A percentile compares a stretch with the other conserved stretches of the same genome.
These are phyloP conservation scores for Macadamia tetraphylla DNA, from an alignment of 164 flowering plant species.

Conservation along the genomic window DNA sequence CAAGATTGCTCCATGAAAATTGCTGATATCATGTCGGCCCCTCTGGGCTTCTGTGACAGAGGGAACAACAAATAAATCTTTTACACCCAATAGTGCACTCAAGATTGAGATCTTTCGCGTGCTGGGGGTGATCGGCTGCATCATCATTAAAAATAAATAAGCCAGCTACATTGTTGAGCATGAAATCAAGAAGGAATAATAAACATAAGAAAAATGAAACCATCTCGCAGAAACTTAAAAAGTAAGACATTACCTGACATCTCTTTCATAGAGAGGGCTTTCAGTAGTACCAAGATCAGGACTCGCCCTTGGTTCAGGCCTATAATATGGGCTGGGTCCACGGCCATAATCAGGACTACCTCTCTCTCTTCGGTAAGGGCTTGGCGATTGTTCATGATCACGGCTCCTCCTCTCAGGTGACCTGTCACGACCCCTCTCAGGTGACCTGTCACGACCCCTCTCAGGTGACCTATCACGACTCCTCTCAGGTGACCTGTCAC, in stretches of 20 bases:
- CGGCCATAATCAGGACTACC: conserved; percentile 88
- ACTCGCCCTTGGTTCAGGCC: conserved; percentile 30
- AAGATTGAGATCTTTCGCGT: conserved; percentile 19
- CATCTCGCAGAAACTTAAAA: not conserved
- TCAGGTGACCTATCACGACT: too few species aligned
- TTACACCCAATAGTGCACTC: not conserved
- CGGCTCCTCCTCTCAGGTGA: conserved; percentile 37
- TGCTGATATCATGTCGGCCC: too few species aligned
- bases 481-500: too few species aligned
- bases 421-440: conserved; percentile 39
- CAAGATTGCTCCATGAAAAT: too few species aligned
- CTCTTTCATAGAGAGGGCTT: conserved; percentile 23
- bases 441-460: conserved; percentile 31
- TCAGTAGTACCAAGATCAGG: conserved; percentile 42
- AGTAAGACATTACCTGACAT: conserved; percentile 15
- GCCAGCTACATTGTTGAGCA: not conserved
- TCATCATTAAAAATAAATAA: too few species aligned
- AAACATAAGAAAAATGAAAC: not conserved
- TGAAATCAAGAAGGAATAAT: not conserved
- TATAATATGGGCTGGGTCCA: conserved; percentile 34
- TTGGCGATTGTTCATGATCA: conserved; percentile 22
- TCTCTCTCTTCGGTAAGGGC: conserved; percentile 45
- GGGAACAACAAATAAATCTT: not conserved
- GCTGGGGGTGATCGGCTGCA: conserved; percentile 22
- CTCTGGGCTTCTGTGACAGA: too few species aligned